Evolutionary conservation across 1,284 basidiomycete genomes (phyloP).

Genomic region (Salmacisia buchloeana): DNA sequence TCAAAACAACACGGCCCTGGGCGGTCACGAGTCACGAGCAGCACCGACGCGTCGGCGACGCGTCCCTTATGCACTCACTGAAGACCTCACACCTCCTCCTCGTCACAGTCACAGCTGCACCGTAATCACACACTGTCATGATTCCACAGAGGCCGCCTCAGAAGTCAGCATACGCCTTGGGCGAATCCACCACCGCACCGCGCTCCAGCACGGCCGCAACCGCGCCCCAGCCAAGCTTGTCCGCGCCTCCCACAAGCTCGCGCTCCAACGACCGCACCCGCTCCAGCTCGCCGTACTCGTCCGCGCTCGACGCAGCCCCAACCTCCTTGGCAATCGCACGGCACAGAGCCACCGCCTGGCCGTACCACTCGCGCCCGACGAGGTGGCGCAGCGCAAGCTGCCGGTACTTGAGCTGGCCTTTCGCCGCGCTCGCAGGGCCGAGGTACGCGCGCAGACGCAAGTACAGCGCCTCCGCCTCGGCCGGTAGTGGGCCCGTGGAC

Average conservation of each 20-base stretch:
- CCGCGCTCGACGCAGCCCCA: slow-evolving; percentile 25
- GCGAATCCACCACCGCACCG: slow-evolving; percentile 5
- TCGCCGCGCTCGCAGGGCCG: slow-evolving; percentile 27
- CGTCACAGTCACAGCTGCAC: too few relatives aligned
- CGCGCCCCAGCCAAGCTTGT: slow-evolving; percentile 19
- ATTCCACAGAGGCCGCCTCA: too few relatives aligned
- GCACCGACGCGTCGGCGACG: too few relatives aligned
- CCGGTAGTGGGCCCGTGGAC: background rate
- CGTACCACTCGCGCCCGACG: slow-evolving; percentile 33
- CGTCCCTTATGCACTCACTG: too few relatives aligned
- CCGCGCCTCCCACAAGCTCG: slow-evolving; percentile 15
- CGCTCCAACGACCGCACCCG: slow-evolving; percentile 29
- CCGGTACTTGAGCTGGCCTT: slow-evolving; percentile 30
- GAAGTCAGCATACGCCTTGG: slow-evolving; percentile 14
- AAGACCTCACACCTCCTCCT: too few relatives aligned
- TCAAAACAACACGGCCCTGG: too few relatives aligned
- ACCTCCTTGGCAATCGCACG: slow-evolving; percentile 44
- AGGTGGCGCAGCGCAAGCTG: slow-evolving; percentile 40
- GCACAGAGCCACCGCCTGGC: slow-evolving; percentile 32
- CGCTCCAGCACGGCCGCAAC: slow-evolving; percentile 12
- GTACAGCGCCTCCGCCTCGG: slow-evolving; percentile 16
- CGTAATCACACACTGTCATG: too few relatives aligned
- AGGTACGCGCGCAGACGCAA: slow-evolving; percentile 28
- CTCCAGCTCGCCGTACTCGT: slow-evolving; percentile 33
- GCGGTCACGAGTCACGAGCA: too few relatives aligned